Conservation (phyloP, 108 stramenopile genomes). For the Pseudonitzschia multiseries region DNA sequence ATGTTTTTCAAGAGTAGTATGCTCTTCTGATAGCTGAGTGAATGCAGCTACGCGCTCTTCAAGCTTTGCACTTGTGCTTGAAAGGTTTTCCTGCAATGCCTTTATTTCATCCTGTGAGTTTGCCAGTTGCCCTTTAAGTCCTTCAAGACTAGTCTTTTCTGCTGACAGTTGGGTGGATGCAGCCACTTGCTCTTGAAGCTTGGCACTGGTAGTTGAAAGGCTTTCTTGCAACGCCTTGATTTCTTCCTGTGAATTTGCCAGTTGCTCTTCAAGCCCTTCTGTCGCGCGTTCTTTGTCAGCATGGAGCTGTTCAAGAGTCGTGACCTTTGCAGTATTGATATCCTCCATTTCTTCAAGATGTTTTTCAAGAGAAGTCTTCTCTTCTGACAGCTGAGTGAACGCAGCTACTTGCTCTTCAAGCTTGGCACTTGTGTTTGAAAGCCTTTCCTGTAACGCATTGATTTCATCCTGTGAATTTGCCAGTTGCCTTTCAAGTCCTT, state of each 20-base stretch:
- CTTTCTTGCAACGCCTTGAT: background rate
- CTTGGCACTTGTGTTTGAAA: background rate
- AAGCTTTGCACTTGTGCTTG: background rate
- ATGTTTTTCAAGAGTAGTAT: background rate
- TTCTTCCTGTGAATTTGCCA: slow-evolving; percentile 2
- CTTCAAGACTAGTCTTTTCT: too few species aligned
- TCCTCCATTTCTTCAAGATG: background rate
- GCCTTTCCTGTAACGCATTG: background rate
- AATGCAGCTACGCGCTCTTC: background rate
- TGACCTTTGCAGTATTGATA: background rate
- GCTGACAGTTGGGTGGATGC: too few species aligned
- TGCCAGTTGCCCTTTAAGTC: too few species aligned
- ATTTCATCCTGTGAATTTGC: background rate
- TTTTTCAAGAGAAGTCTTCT: background rate
- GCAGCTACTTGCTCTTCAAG: slow-evolving; percentile 5
- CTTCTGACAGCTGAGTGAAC: background rate
- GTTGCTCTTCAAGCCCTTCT: background rate
- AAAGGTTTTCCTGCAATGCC: background rate
- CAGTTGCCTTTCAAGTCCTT: background rate
- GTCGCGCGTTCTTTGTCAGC: slow-evolving; percentile 9
- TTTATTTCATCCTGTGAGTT: background rate
- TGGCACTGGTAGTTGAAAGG: too few species aligned
- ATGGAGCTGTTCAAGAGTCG: background rate
- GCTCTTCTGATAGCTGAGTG: background rate
- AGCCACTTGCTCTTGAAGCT: too few species aligned